Percentiles rank a stretch among this genome's conserved stretches.
Evolutionary conservation across 1,284 basidiomycete genomes (phyloP).

Genomic region (Trametes sp.): DNA sequence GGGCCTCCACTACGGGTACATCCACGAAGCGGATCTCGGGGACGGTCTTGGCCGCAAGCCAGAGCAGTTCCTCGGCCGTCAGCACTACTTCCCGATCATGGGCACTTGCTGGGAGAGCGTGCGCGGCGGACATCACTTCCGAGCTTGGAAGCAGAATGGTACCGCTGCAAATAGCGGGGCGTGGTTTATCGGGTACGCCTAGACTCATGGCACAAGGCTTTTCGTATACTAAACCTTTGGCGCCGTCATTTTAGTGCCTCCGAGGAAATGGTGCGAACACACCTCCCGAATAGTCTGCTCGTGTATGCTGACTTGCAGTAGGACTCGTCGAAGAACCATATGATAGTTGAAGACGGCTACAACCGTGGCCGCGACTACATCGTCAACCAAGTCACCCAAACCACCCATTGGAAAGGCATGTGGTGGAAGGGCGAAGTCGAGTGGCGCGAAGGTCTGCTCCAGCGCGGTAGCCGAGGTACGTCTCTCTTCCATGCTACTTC

Average conservation of each 20-base stretch:
- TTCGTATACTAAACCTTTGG: background rate
- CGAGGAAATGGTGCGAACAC: constrained; percentile 68
- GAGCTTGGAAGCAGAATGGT: constrained; percentile 56
- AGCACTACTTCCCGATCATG: constrained; percentile 52
- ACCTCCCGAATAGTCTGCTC: too few species aligned
- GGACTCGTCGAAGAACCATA: constrained; percentile 73
- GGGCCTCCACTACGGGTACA: constrained; percentile 52
- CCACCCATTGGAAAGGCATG: constrained; percentile 65
- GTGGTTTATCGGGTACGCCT: constrained; percentile 54
- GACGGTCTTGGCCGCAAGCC: constrained; percentile 51
- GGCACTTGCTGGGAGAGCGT: constrained; percentile 59
- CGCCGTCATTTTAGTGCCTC: constrained; percentile 59
- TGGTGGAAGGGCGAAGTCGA: constrained; percentile 79
- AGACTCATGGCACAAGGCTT: background rate
- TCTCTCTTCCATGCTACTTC: background rate
- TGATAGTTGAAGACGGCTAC: constrained; percentile 77
- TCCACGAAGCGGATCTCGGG: constrained; percentile 55
- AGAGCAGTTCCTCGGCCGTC: constrained; percentile 52
- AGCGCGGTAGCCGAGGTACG: constrained; percentile 69
- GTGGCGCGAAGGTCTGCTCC: constrained; percentile 72
- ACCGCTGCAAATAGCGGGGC: constrained; percentile 51
- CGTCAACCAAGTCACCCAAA: constrained; percentile 67
- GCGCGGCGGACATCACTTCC: constrained; percentile 55
- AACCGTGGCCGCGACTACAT: constrained; percentile 80
- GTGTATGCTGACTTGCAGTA: constrained; percentile 36